Percentiles rank a stretch among this genome's conserved stretches.
These are phyloP conservation scores for Saitozyma sp. DNA, from an alignment of 768 basidiomycete genomes.

Conservation along the genomic window DNA sequence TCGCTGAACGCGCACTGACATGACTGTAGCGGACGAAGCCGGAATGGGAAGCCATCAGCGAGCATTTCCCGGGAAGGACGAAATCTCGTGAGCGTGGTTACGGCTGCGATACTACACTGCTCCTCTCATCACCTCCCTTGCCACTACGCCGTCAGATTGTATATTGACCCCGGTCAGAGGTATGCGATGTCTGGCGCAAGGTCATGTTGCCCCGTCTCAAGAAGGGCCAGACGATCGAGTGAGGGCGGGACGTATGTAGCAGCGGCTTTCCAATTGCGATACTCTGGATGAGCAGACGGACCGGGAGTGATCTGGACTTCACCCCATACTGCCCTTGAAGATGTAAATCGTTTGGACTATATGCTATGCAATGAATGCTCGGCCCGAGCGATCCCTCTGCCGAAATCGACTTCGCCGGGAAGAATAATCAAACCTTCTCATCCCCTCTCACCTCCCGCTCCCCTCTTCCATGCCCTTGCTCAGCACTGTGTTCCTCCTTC, in stretches of 20 bases:
- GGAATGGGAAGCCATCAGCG: constrained; percentile 26
- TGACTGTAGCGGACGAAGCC: constrained; percentile 19
- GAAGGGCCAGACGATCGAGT: constrained; percentile 30
- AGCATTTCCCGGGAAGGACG: constrained; percentile 21
- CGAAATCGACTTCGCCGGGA: too few relatives aligned
- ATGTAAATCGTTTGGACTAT: too few relatives aligned
- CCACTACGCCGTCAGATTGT: neutral
- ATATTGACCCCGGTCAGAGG: constrained; percentile 16
- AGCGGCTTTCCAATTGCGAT: too few relatives aligned
- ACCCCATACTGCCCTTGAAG: too few relatives aligned
- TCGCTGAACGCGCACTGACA: constrained; percentile 5
- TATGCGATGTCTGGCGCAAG: constrained; percentile 39
- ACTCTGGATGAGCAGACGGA: too few relatives aligned
- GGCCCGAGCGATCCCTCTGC: too few relatives aligned
- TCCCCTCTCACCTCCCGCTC: neutral
- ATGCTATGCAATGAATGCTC: too few relatives aligned
- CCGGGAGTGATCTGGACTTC: too few relatives aligned
- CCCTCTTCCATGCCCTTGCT: neutral
- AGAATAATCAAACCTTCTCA: neutral
- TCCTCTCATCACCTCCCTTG: neutral
- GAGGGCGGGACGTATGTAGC: too few relatives aligned
- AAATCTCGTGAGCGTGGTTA: constrained; percentile 23
- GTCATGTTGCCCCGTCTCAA: constrained; percentile 31
- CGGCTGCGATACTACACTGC: too few relatives aligned
- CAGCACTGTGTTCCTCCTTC: neutral